Percentiles rank a stretch among this genome's conserved stretches.
Conservation (phyloP, 345 rosid genomes). For the Balakata baccata region DNA sequence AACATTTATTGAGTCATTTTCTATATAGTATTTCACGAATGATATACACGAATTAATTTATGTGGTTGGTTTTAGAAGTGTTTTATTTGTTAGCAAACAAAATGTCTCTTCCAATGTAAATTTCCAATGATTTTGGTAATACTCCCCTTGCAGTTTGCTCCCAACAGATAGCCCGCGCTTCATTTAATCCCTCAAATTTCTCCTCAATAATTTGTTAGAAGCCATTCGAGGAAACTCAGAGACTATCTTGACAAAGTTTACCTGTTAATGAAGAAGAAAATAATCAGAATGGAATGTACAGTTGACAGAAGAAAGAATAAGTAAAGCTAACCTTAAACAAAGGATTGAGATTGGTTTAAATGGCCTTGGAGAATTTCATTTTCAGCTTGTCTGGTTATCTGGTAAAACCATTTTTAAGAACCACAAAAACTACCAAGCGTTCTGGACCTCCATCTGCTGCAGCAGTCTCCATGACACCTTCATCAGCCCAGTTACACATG, state of each 20-base stretch:
- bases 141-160: neutral
- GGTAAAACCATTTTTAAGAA: conserved; percentile 53
- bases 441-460: conserved; percentile 77
- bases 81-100: too few species aligned
- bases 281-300: too few species aligned
- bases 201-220: neutral
- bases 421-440: conserved; percentile 51
- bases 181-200: neutral
- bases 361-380: conserved; percentile 50
- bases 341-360: conserved; percentile 76
- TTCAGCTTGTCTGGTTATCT: conserved; percentile 46
- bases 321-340: conserved; percentile 63
- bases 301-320: too few species aligned
- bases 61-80: too few species aligned
- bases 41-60: too few species aligned
- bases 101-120: too few species aligned
- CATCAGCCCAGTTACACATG: conserved; percentile 69
- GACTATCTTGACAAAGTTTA: neutral
- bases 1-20: too few species aligned
- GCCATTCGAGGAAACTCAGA: neutral
- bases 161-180: neutral
- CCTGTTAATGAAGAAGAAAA: neutral
- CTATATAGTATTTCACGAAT: too few species aligned
- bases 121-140: too few species aligned
- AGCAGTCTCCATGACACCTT: conserved; percentile 70